These are phyloP conservation scores for Fusarium heterosporum DNA, from an alignment of 2,329 filamentous ascomycete genomes.

Conservation along the genomic window DNA sequence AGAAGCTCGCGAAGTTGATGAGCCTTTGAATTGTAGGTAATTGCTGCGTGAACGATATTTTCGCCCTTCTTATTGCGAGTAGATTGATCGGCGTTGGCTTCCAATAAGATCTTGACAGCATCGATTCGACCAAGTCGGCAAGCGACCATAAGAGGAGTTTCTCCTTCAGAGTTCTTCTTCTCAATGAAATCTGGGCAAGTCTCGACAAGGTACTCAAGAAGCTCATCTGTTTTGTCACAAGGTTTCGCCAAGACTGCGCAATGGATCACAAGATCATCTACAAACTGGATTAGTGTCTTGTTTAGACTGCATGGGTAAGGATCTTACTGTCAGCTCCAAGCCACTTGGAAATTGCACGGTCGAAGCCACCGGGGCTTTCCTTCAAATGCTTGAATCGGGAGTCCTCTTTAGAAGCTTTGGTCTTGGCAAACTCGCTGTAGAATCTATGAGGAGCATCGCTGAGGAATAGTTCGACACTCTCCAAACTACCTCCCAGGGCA, in stretches of 20 bases:
- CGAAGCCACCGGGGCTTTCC: constrained; percentile 70
- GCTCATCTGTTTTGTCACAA: constrained; percentile 57
- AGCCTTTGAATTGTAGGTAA: constrained; percentile 49
- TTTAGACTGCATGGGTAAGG: constrained; percentile 5
- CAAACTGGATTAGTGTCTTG: constrained; percentile 38
- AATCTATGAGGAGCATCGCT: constrained; percentile 74
- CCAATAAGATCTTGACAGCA: constrained; percentile 71
- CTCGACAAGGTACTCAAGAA: constrained; percentile 75
- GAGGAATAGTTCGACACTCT: constrained; percentile 80
- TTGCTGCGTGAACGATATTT: constrained; percentile 76
- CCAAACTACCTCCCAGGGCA: constrained; percentile 68
- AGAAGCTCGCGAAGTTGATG: constrained; percentile 61
- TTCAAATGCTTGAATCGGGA: constrained; percentile 70
- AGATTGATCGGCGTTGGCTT: constrained; percentile 76
- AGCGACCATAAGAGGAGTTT: constrained; percentile 77
- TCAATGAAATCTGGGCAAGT: constrained; percentile 72
- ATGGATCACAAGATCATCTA: constrained; percentile 74
- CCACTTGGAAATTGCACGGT: constrained; percentile 72
- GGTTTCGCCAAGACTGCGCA: constrained; percentile 66
- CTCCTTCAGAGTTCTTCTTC: constrained; percentile 66
- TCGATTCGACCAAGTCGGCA: constrained; percentile 66
- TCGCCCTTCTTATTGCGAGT: constrained; percentile 68
- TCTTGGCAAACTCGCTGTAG: constrained; percentile 75
- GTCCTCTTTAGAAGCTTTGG: constrained; percentile 70
- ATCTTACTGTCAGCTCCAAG: constrained; percentile 68